Evolutionary conservation across 2,329 filamentous ascomycete genomes (phyloP).

Genomic region (Cercospora sp.): DNA sequence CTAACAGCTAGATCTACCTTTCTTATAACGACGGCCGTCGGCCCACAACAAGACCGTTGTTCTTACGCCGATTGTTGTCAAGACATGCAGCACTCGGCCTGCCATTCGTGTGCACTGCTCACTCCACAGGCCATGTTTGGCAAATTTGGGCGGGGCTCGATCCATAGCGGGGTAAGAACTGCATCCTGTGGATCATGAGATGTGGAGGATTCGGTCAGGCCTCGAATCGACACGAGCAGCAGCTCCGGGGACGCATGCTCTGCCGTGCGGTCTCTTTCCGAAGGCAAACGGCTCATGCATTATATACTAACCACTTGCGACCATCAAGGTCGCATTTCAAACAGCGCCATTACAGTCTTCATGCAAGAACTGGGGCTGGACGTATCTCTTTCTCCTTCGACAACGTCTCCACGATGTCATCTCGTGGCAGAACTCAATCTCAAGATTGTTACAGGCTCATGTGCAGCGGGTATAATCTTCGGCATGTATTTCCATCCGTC

Average conservation of each 20-base stretch:
- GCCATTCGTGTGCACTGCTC: neutral
- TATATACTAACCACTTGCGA: neutral
- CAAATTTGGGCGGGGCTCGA: neutral
- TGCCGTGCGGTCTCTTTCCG: neutral
- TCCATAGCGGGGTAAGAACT: neutral
- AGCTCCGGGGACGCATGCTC: neutral
- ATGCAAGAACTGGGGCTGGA: neutral
- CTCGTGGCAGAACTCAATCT: neutral
- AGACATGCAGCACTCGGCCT: neutral
- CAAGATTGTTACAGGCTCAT: neutral
- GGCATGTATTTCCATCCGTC: neutral
- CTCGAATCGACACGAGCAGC: neutral
- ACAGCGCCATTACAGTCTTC: neutral
- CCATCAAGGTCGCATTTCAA: neutral
- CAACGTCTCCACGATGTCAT: neutral
- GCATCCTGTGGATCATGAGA: slow-evolving; percentile 1
- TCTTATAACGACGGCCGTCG: neutral
- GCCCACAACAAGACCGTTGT: neutral
- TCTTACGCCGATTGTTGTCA: neutral
- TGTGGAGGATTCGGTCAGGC: neutral
- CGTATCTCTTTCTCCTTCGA: neutral
- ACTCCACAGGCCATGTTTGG: neutral
- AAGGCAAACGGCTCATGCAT: neutral
- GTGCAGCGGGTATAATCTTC: neutral
- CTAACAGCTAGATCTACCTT: neutral